Evolutionary conservation across 2,329 filamentous ascomycete species (phyloP), one percentile per base, ranked within the genome.

Genomic region (Diaporthe nobilis): DNA sequence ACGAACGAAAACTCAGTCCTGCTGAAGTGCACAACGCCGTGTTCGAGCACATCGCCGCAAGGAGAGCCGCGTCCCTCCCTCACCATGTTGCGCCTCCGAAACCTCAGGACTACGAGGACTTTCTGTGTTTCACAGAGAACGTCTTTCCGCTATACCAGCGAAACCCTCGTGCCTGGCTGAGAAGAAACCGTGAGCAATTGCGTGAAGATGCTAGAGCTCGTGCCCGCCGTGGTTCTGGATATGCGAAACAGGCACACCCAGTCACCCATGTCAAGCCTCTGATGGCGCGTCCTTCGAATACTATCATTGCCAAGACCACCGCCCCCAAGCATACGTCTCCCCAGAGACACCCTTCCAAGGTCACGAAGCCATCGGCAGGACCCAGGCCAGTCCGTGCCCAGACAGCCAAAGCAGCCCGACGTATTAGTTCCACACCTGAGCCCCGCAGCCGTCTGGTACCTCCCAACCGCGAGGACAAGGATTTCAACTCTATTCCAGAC

Each of bases 401-500:
- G 72, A 79, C 80, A 49, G 81, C 75, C 57, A 81, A 82, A 72
- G 77, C 82, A 51, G 80, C 82, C 8, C 80, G 81, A 51, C 85
- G 84, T 60, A 80, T 85, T 71, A 88, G 87, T 80, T 82, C 84
- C 34, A 89, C 87, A 9, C 88, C 88, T 8, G 88, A 90, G 78
- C 87, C 88, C 2, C 80, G 87, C 78, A 86, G 87, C 60, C 83
- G 91, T 80, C 84, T 86, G 63, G 85, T 90, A 28, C 91, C 92
- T 37, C 90, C 92, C 25, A 95, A 92, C 80, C 90, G 94, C 47
- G 95, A 97, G 82, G 95, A 98, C 82, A 95, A 94, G 82, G 93
- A 97, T 83, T 98, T 94, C 84, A 87, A 89, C 61, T 87, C 91
- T 4, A 87, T 97, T 44, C 89, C 90, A 8, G 91, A 98, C 83